phyloP scores from a whole-genome alignment of 1,284 basidiomycete species.

The Austropuccinia psidii region DNA sequence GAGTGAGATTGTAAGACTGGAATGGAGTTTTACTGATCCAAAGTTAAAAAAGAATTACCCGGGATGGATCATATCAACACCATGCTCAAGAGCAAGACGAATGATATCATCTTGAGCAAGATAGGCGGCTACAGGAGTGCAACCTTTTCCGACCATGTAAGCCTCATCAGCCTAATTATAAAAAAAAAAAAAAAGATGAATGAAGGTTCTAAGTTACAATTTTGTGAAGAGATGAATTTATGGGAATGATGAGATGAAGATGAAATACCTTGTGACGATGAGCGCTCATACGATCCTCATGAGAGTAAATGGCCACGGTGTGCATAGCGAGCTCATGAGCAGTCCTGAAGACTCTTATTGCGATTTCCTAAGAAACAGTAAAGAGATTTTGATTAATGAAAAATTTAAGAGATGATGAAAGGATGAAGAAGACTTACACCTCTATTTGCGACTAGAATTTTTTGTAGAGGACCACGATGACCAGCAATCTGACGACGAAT shows the following conservation, averaged over 20 bases:
- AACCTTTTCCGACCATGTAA: conserved; percentile 91
- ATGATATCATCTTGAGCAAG: conserved; percentile 97
- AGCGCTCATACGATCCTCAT: conserved; percentile 90
- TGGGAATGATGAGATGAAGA: too few relatives aligned
- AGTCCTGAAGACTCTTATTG: conserved; percentile 95
- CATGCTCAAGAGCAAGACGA: conserved; percentile 85
- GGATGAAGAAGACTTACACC: conserved; percentile 57
- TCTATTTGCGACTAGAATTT: conserved; percentile 70
- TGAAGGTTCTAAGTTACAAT: background rate
- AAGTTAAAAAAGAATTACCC: too few relatives aligned
- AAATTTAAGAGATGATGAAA: background rate
- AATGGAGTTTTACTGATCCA: background rate
- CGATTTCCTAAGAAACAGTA: conserved; percentile 70
- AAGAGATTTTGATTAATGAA: conserved; percentile 16
- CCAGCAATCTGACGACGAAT: conserved; percentile 86
- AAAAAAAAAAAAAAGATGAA: background rate
- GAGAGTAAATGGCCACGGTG: conserved; percentile 96
- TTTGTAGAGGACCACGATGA: conserved; percentile 57
- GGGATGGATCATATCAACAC: conserved; percentile 99
- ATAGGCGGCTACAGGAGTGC: conserved; percentile 93
- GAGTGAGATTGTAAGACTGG: background rate
- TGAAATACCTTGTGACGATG: conserved; percentile 92
- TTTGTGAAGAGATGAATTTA: background rate
- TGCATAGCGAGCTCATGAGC: conserved; percentile 99
- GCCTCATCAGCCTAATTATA: conserved; percentile 82